A percentile compares a stretch with the other conserved stretches of the same genome.
Conservation (phyloP, 2,329 filamentous ascomycete genomes). For the Rutstroemia sp. region DNA sequence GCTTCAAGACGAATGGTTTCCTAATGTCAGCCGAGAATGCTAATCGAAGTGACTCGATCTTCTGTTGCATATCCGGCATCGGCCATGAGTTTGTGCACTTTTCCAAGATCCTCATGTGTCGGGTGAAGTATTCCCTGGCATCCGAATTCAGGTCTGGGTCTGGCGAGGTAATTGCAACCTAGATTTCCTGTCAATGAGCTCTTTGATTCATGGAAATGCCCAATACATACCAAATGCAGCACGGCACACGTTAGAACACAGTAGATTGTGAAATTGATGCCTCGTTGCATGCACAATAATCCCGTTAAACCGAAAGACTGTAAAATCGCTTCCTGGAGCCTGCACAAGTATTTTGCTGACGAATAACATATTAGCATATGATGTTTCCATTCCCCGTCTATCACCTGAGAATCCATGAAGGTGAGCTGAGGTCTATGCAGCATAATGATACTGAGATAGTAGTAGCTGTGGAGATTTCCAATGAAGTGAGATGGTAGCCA, state of each 20-base stretch:
- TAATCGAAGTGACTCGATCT: conserved; percentile 81
- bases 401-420: conserved; percentile 62
- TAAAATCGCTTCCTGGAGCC: conserved; percentile 76
- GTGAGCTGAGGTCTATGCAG: conserved; percentile 81
- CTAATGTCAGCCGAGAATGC: conserved; percentile 83
- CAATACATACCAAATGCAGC: conserved; percentile 71
- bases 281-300: conserved; percentile 84
- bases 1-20: conserved; percentile 83
- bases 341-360: conserved; percentile 77
- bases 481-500: conserved; percentile 83
- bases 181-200: conserved; percentile 10
- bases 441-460: conserved; percentile 77
- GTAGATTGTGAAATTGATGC: conserved; percentile 95
- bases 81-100: conserved; percentile 76
- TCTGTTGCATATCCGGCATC: conserved; percentile 81
- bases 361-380: conserved; percentile 83
- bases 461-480: conserved; percentile 84
- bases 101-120: conserved; percentile 91
- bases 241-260: conserved; percentile 85
- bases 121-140: conserved; percentile 80
- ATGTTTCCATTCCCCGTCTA: conserved; percentile 74
- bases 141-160: conserved; percentile 82
- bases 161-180: conserved; percentile 90
- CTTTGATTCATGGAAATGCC: neutral
- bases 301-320: conserved; percentile 71